Evolutionary conservation across 2,329 filamentous ascomycete genomes (phyloP).

Genomic region (Tolypocladium tundrense): DNA sequence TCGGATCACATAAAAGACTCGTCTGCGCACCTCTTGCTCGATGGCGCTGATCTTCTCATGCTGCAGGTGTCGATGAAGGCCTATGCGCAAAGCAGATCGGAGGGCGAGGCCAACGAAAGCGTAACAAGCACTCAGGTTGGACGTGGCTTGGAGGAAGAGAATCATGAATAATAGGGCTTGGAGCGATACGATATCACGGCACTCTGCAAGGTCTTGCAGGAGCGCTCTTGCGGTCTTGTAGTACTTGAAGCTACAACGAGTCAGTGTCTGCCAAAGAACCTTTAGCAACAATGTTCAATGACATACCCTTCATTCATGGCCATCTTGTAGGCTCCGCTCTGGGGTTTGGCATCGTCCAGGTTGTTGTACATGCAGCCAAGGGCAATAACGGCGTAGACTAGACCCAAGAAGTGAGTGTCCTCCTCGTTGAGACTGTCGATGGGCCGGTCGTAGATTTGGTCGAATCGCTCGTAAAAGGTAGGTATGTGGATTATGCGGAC

Average conservation of each 20-base stretch:
- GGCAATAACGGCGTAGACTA: slow-evolving; percentile 60
- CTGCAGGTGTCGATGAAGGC: slow-evolving; percentile 62
- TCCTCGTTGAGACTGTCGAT: slow-evolving; percentile 51
- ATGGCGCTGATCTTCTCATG: slow-evolving; percentile 52
- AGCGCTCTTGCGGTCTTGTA: slow-evolving; percentile 58
- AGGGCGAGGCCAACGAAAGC: slow-evolving; percentile 71
- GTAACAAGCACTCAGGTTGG: slow-evolving; percentile 70
- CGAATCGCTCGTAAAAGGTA: slow-evolving; percentile 66
- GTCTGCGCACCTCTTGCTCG: slow-evolving; percentile 52
- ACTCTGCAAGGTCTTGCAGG: slow-evolving; percentile 56
- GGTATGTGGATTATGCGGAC: slow-evolving; percentile 70
- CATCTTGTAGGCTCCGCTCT: slow-evolving; percentile 34
- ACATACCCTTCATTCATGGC: slow-evolving; percentile 47
- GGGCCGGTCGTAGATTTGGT: slow-evolving; percentile 65
- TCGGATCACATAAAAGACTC: slow-evolving; percentile 58
- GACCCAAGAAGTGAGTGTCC: slow-evolving; percentile 58
- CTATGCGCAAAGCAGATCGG: slow-evolving; percentile 65
- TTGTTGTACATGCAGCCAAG: slow-evolving; percentile 63
- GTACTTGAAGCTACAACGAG: slow-evolving; percentile 53
- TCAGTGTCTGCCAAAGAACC: background rate
- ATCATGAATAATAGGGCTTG: slow-evolving; percentile 74
- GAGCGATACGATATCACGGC: slow-evolving; percentile 62
- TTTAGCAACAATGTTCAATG: background rate
- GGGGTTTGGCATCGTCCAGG: slow-evolving; percentile 42
- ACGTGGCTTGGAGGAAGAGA: slow-evolving; percentile 69